Evolutionary conservation across 2,329 filamentous ascomycete genomes (phyloP), one percentile per base, ranked within the genome.

Genomic region (Fusarium anthophilum): DNA sequence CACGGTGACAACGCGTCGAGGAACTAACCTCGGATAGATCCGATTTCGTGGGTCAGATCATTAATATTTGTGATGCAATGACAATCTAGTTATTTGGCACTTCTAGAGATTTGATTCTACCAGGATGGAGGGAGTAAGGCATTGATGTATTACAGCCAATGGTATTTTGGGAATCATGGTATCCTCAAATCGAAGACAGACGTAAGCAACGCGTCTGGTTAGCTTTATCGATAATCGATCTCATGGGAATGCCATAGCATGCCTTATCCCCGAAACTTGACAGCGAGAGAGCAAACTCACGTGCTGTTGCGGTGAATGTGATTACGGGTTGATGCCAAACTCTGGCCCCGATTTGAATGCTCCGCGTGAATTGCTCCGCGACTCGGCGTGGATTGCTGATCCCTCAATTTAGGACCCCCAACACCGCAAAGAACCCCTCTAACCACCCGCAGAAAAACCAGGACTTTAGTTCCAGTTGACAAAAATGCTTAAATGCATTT

Each of bases 71-170:
- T 12, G 3, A 18, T 24, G 4, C 2, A 15, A 22, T 26, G 12
- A 8, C 3, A 7, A 6, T 24, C 11, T 6, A 24, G 4, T 6
- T 24, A 11, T 14, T n/a, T 14, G 12, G 8, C 3, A 13, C 0
- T 32, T 6, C n/a, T 28, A 4, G 26, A 3, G 20, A 15, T 8
- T 4, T 15, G 13, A 39, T 41, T 10, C 2, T 14, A 38, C 18
- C 1, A 6, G 28, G 18, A 18, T 32, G 3, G 28, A 32, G 8
- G 11, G 15, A 10, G 14, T 2, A 13, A 6, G 17, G 8, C 0
- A 1, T 17, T 2, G 13, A 15, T 0, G 32, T 35, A 35, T 2
- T 15, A 14, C 14, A 15, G 32, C 1, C 32, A 32, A 13, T 32
- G 32, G 13, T 32, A 32, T 6, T 14, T 3, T 6, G 32, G 32